These are phyloP conservation scores for Poa pratensis DNA, from an alignment of 176 grass and related monocot species.

Conservation along the genomic window DNA sequence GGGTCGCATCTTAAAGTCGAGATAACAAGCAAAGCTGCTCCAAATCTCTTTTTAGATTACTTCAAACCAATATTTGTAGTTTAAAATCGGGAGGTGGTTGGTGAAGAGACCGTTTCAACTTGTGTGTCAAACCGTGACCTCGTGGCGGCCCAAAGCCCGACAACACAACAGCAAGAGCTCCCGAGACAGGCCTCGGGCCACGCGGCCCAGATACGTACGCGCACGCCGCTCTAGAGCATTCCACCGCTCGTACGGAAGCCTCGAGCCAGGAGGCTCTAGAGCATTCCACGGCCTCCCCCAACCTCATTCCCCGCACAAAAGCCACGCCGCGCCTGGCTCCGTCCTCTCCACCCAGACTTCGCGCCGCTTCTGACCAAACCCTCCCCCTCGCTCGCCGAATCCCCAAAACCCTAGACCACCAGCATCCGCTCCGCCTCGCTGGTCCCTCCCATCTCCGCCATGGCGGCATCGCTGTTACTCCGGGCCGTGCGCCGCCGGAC, in stretches of 20 bases:
- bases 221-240: slow-evolving; percentile 17
- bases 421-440: not conserved
- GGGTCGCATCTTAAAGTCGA: no score
- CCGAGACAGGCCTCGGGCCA: not conserved
- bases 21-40: no score
- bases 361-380: not conserved
- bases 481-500: slow-evolving; percentile 49
- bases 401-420: slow-evolving; percentile 7
- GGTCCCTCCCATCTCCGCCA: not conserved
- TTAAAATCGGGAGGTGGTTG: no score
- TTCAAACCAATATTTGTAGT: no score
- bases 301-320: not conserved
- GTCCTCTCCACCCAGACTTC: not conserved
- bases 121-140: no score
- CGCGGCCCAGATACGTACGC: not conserved
- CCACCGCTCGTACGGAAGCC: not conserved
- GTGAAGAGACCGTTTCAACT: no score
- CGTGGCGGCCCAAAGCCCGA: not conserved
- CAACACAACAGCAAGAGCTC: not conserved
- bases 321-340: not conserved
- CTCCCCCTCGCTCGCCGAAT: not conserved
- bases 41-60: no score
- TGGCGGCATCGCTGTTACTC: slow-evolving; percentile 50
- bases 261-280: not conserved
- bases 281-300: slow-evolving; percentile 18